These are phyloP conservation scores for Allium sativum DNA, from an alignment of 106 monocot species.

Conservation along the genomic window DNA sequence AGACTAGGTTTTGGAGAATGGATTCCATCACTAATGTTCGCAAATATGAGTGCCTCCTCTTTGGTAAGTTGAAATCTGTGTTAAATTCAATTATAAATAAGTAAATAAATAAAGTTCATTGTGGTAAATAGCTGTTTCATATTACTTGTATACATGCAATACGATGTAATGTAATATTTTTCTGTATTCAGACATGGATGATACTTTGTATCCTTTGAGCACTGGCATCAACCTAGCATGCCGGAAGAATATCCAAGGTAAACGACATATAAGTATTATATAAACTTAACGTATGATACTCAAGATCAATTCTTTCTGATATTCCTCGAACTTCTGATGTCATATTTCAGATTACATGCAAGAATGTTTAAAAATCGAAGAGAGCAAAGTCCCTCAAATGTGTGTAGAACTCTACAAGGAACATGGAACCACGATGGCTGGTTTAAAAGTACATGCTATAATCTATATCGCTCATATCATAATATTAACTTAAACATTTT, in stretches of 20 bases:
- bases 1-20: conserved; percentile 18
- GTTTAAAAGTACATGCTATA: conserved; percentile 54
- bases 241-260: conserved; percentile 81
- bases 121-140: no score
- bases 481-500: neutral
- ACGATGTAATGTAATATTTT: neutral
- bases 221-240: conserved; percentile 78
- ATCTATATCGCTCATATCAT: neutral
- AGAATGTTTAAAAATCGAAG: conserved; percentile 66
- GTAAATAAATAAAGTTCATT: no score
- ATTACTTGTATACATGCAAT: no score
- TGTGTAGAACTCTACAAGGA: conserved; percentile 81
- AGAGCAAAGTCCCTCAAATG: conserved; percentile 59
- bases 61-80: conserved; percentile 33
- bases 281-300: neutral
- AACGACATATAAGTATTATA: no score
- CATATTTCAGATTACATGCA: conserved; percentile 60
- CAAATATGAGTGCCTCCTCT: conserved; percentile 78
- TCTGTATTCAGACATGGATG: conserved; percentile 73
- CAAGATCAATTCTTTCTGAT: neutral
- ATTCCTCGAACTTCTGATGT: neutral
- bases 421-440: conserved; percentile 87
- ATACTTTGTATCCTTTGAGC: conserved; percentile 76
- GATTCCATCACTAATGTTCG: conserved; percentile 20
- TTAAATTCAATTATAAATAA: neutral